A percentile compares a stretch with the other conserved stretches of the same genome.
Evolutionary conservation across 2,329 filamentous ascomycete genomes (phyloP).

Genomic region (Ophiostoma perfectum): DNA sequence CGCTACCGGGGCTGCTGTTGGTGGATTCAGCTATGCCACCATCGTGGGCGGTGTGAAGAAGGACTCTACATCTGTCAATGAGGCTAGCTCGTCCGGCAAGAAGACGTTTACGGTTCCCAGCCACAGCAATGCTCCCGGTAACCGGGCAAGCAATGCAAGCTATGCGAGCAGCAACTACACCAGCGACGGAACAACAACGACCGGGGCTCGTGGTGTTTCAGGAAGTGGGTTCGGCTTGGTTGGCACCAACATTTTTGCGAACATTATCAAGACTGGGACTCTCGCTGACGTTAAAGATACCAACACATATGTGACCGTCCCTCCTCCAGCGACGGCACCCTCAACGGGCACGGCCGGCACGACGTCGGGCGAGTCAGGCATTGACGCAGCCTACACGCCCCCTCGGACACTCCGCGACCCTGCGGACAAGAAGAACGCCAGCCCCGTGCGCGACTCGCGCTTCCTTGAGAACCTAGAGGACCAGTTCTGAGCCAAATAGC

Average conservation of each 20-base stretch:
- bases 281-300: background rate
- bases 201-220: background rate
- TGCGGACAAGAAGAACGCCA: slow-evolving; percentile 32
- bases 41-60: background rate
- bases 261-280: slow-evolving; percentile 10
- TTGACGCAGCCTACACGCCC: slow-evolving; percentile 27
- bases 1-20: background rate
- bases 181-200: slow-evolving; percentile 2
- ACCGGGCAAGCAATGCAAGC: slow-evolving; percentile 14
- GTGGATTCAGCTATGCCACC: background rate
- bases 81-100: too few species aligned
- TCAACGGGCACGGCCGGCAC: background rate
- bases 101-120: too few species aligned
- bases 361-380: slow-evolving; percentile 26
- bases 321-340: slow-evolving; percentile 2
- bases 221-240: slow-evolving; percentile 18
- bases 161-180: slow-evolving; percentile 28
- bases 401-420: slow-evolving; percentile 29
- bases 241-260: slow-evolving; percentile 18
- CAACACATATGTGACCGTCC: slow-evolving; percentile 13
- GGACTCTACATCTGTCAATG: background rate
- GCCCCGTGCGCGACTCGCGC: slow-evolving; percentile 44
- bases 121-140: background rate
- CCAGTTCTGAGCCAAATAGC: slow-evolving; percentile 1
- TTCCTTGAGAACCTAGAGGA: slow-evolving; percentile 47